Evolutionary conservation across 257 asterid genomes (phyloP), one percentile per base, ranked within the genome.

Genomic region (Lycium ferocissimum): DNA sequence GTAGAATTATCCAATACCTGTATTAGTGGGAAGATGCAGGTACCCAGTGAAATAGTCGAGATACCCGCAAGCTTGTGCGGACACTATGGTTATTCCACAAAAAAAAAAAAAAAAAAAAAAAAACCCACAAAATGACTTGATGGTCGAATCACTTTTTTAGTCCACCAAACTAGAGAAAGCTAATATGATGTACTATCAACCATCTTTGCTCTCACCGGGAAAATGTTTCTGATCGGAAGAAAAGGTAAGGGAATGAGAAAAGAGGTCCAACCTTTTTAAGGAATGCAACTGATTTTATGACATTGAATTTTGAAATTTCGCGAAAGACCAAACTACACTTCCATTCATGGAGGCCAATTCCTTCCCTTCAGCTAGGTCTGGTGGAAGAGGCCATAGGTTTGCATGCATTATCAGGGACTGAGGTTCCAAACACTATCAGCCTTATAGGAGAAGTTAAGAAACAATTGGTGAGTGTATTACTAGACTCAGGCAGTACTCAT

Each of bases 301-400:
- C 51, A 35, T 67, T 37, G 20, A 67, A 37, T 37, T 67, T 67
- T 14, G 76, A 67, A 67, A 35, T 67, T 67, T 67, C 51, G 51
- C 6, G 22, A 37, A 67, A 14, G 51, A 67, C 51, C 76, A 67
- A 35, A 67, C 22, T 6, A 67, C 6, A 67, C 22, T 22, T 38
- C 76, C 76, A 67, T 65, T 65, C 76, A 67, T 67, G 76, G 12
- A 67, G 47, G 49, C 20, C 76, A 67, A 67, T 67, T 67, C 18
- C 49, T 67, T 67, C 22, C 20, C 76, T 67, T 67, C 76, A 37
- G 76, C 43, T 67, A 67, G 22, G 49, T 37, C 47, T 67, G 33
- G 33, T 26, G 33, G 33, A 26, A 26, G 33, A 26, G 33, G 33
- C 33, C 33, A 26, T 26, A 26, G 1, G 33, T 26, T 26, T 26